Conservation (phyloP, 2,329 filamentous ascomycete genomes). For the Shiraia sp. region DNA sequence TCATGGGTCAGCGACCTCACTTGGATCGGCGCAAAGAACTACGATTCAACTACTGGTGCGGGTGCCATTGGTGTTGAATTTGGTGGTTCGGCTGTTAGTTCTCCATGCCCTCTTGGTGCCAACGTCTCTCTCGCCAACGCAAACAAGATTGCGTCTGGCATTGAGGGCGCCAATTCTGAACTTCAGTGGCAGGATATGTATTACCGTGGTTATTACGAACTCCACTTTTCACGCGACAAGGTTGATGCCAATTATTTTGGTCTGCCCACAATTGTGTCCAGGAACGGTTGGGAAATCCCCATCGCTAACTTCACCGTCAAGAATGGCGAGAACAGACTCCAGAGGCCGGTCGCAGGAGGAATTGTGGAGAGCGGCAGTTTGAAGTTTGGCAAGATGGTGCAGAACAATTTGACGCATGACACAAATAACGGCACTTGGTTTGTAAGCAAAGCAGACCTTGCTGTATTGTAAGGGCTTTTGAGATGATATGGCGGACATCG, state of each 20-base stretch:
- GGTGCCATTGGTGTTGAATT: constrained; percentile 54
- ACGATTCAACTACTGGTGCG: constrained; percentile 45
- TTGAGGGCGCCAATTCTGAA: constrained; percentile 59
- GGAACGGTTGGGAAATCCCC: constrained; percentile 67
- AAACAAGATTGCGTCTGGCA: constrained; percentile 46
- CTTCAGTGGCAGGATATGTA: constrained; percentile 75
- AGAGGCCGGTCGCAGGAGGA: constrained; percentile 54
- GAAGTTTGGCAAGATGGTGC: constrained; percentile 49
- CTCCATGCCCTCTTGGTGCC: constrained; percentile 61
- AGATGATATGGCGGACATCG: neutral
- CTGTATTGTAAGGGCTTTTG: constrained; percentile 21
- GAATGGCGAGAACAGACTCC: constrained; percentile 63
- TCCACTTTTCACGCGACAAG: constrained; percentile 57
- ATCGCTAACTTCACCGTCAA: constrained; percentile 72
- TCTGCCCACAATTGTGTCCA: constrained; percentile 60
- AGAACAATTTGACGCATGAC: constrained; percentile 41
- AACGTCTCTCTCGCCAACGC: constrained; percentile 60
- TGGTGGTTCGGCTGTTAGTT: constrained; percentile 69
- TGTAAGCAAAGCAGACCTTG: constrained; percentile 30
- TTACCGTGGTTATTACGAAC: constrained; percentile 73
- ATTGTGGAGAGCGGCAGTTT: constrained; percentile 61
- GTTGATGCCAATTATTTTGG: constrained; percentile 69
- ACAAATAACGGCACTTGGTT: constrained; percentile 42
- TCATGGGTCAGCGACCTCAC: constrained; percentile 59
- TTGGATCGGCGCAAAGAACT: constrained; percentile 49